Evolutionary conservation across 2,329 filamentous ascomycete genomes (phyloP), one percentile per base, ranked within the genome.

Genomic region (Penicillium sp.): DNA sequence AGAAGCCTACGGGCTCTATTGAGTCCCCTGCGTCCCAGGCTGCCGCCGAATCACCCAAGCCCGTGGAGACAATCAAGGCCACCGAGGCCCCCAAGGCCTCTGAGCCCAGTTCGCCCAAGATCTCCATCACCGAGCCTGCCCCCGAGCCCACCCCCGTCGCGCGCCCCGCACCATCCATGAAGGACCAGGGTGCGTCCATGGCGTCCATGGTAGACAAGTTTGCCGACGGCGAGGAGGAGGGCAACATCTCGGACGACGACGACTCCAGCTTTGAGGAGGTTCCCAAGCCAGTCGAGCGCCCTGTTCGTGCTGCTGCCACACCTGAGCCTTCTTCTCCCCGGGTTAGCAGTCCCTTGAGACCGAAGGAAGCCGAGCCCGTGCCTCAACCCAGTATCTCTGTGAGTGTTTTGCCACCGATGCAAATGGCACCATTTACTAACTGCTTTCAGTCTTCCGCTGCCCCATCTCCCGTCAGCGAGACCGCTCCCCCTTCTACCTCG

Each of bases 221-320:
- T 75, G 88, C 91, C 64, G 92, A 96, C 70, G 84, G 86, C 6
- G 82, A 86, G 10, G 83, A 83, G n/a, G 83, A 85, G 1, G 75
- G 77, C 2, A 78, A 79, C 9, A 67, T 76, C 21, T 81, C 83
- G 2, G 80, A 84, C 16, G 85, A 87, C 44, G 88, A 90, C 54
- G 82, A 83, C 27, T 93, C 90, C 1, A 91, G 88, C 75, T 97
- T 97, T 63, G 92, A 97, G 70, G 91, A 96, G 69, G 83, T 94
- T 31, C 75, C 88, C 31, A 91, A 91, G 69, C 90, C 91, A 18
- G 77, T 84, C 10, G 88, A 90, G 64, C 87, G 89, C 44, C 77
- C 76, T n/a, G 64, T 78, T 40, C 66, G 62, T 43, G 58, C 69
- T 14, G 45, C 62, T 18, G 63, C 62, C 21, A 62, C 61, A 7